Evolutionary conservation across 257 asterid genomes (phyloP).

Genomic region (Scutellaria barbata): DNA sequence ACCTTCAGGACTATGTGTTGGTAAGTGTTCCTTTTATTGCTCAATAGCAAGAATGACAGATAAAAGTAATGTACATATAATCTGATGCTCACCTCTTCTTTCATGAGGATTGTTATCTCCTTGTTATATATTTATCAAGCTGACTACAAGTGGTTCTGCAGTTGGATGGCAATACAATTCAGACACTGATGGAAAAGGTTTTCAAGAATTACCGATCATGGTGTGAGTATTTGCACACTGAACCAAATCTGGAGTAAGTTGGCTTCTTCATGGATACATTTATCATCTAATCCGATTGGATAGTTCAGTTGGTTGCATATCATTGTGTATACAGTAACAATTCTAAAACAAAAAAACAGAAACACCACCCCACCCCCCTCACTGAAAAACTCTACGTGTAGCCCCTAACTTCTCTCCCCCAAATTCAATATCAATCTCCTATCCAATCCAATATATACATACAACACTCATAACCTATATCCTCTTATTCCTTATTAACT

Average conservation of each 20-base stretch:
- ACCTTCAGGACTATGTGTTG: slow-evolving; percentile 53
- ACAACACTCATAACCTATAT: neutral
- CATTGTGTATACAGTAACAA: no score
- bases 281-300: slow-evolving; percentile 17
- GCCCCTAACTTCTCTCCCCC: slow-evolving; percentile 45
- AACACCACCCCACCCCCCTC: slow-evolving; percentile 10
- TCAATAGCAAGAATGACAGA: slow-evolving; percentile 27
- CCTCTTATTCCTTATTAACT: slow-evolving; percentile 3
- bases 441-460: slow-evolving; percentile 18
- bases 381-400: slow-evolving; percentile 48
- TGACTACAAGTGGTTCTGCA: slow-evolving; percentile 47
- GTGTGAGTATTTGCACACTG: slow-evolving; percentile 80
- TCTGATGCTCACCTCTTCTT: no score
- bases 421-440: slow-evolving; percentile 38
- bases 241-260: slow-evolving; percentile 78
- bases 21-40: slow-evolving; percentile 48
- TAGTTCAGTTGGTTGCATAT: no score
- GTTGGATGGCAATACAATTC: slow-evolving; percentile 69
- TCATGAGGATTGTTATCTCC: no score
- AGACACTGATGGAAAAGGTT: slow-evolving; percentile 67
- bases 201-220: slow-evolving; percentile 86
- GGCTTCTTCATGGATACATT: slow-evolving; percentile 31
- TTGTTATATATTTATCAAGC: slow-evolving; percentile 26
- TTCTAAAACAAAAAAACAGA: slow-evolving; percentile 10
- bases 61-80: neutral